Percentiles rank a stretch among this genome's conserved stretches.
phyloP scores from a whole-genome alignment of 192 early-diverging fungal species.

The Podila clonocystis region DNA sequence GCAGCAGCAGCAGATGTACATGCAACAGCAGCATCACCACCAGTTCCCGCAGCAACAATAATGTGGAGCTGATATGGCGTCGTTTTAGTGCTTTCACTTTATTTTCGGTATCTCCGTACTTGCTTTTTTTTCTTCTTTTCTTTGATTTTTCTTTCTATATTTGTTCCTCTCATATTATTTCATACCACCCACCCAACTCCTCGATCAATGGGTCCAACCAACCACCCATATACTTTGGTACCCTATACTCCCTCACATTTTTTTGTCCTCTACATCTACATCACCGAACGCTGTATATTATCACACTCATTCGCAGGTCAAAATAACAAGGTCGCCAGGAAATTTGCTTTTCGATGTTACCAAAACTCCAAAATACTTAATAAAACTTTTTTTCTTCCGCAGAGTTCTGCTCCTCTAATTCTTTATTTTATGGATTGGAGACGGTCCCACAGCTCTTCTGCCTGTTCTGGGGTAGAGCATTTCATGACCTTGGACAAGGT shows the following conservation, averaged over 20 bases:
- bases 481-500: not conserved
- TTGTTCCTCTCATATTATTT: not conserved
- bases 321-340: not conserved
- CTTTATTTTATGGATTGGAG: conserved; percentile 6
- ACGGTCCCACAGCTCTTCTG: not conserved
- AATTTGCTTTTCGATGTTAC: conserved; percentile 2
- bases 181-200: no score
- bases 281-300: conserved; percentile 1
- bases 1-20: conserved; percentile 27
- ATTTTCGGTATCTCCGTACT: not conserved
- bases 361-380: not conserved
- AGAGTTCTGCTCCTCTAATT: not conserved
- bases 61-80: not conserved
- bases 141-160: conserved; percentile 11
- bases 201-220: no score
- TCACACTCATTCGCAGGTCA: no score
- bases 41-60: conserved; percentile 28
- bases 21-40: conserved; percentile 16
- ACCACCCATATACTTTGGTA: no score
- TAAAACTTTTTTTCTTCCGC: not conserved
- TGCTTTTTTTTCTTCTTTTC: not conserved
- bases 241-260: not conserved
- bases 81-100: not conserved
- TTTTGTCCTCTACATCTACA: not conserved
- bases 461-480: conserved; percentile 3